These are phyloP conservation scores for Diospyros kaki DNA, from an alignment of 148 eudicot species.

Conservation along the genomic window DNA sequence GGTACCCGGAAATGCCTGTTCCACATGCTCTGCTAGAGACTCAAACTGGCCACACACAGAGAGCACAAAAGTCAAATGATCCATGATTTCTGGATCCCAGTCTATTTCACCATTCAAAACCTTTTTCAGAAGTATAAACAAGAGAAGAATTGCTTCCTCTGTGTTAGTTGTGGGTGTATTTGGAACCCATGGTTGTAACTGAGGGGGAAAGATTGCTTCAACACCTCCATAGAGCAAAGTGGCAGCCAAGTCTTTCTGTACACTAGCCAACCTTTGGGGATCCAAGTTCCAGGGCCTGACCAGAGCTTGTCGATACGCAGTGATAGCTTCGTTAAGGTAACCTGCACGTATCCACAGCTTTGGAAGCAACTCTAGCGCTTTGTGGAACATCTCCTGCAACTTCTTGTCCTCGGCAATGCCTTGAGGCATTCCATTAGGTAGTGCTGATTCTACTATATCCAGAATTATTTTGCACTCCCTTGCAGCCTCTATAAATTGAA, in stretches of 20 bases:
- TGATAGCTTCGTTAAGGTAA: slow-evolving; percentile 62
- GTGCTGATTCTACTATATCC: slow-evolving; percentile 78
- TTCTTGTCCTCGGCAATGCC: slow-evolving; percentile 47
- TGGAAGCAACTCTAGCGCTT: slow-evolving; percentile 87
- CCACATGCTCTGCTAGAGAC: slow-evolving; percentile 62
- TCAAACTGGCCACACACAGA: slow-evolving; percentile 65
- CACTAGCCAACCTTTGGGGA: slow-evolving; percentile 49
- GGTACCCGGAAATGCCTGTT: slow-evolving; percentile 70
- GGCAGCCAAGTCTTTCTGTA: slow-evolving; percentile 72
- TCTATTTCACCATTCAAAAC: slow-evolving; percentile 51
- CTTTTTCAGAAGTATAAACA: slow-evolving; percentile 63
- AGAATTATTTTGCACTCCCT: slow-evolving; percentile 67
- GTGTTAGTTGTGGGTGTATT: slow-evolving; percentile 44
- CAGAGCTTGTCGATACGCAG: slow-evolving; percentile 67
- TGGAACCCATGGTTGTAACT: slow-evolving; percentile 42
- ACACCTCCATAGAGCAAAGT: slow-evolving; percentile 75
- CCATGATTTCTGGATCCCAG: slow-evolving; percentile 71
- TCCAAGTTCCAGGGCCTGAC: slow-evolving; percentile 76
- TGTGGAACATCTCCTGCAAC: slow-evolving; percentile 84
- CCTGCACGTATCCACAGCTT: slow-evolving; percentile 75
- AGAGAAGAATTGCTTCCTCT: slow-evolving; percentile 80
- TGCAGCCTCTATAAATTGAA: slow-evolving; percentile 61
- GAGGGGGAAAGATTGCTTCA: slow-evolving; percentile 59
- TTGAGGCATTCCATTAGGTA: slow-evolving; percentile 72
- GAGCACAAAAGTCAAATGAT: slow-evolving; percentile 76